Conservation (phyloP, 352 stramenopile genomes). For the Aphanomyces euteiches region DNA sequence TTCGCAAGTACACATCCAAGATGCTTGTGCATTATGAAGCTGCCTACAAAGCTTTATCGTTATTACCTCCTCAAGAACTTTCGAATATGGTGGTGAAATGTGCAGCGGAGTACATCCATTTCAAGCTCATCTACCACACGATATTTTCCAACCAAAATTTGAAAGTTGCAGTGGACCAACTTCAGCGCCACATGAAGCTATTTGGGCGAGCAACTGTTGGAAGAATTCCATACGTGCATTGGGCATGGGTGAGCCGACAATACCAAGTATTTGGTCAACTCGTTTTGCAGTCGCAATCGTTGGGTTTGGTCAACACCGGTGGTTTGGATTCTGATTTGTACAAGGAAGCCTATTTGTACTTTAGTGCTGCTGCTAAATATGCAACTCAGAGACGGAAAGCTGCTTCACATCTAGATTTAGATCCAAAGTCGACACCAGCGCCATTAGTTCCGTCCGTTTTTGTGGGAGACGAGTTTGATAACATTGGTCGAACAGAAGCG, state of each 20-base stretch:
- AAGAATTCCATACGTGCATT: slow-evolving; percentile 67
- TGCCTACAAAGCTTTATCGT: slow-evolving; percentile 61
- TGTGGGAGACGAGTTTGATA: slow-evolving; percentile 24
- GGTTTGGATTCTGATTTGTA: slow-evolving; percentile 76
- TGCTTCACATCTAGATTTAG: slow-evolving; percentile 47
- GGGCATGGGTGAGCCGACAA: slow-evolving; percentile 78
- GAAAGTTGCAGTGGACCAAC: slow-evolving; percentile 78
- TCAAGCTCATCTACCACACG: slow-evolving; percentile 85
- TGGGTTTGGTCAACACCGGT: slow-evolving; percentile 48
- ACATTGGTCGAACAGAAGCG: slow-evolving; percentile 62
- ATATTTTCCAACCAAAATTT: slow-evolving; percentile 83
- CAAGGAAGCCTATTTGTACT: slow-evolving; percentile 87
- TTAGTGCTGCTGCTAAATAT: slow-evolving; percentile 79
- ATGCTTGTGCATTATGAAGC: slow-evolving; percentile 82
- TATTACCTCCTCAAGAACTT: slow-evolving; percentile 31
- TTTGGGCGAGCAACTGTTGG: slow-evolving; percentile 36
- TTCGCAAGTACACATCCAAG: slow-evolving; percentile 80
- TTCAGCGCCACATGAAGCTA: slow-evolving; percentile 74
- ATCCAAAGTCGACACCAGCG: slow-evolving; percentile 37
- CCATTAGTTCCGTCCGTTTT: slow-evolving; percentile 41
- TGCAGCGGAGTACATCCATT: slow-evolving; percentile 84
- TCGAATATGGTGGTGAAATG: slow-evolving; percentile 61
- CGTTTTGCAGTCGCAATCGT: slow-evolving; percentile 61
- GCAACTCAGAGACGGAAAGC: slow-evolving; percentile 68
- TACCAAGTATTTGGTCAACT: slow-evolving; percentile 87